Evolutionary conservation across 2,329 filamentous ascomycete species (phyloP).

Genomic region (Stachybotrys elegans): DNA sequence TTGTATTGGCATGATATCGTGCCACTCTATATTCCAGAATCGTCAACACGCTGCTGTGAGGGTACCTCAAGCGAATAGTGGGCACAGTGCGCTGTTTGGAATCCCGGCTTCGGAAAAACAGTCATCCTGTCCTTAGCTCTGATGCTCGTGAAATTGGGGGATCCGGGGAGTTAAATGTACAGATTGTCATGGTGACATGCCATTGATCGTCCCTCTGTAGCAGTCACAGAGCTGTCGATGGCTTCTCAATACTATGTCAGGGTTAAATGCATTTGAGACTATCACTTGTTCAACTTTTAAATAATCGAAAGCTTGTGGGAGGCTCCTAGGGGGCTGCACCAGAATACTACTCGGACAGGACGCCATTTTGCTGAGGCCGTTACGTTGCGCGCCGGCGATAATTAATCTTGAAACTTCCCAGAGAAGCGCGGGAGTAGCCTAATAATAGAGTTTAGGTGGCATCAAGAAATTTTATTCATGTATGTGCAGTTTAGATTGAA

Average conservation of each 20-base stretch:
- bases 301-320: neutral
- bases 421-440: neutral
- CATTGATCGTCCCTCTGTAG: conserved; percentile 1
- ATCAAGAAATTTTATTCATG: neutral
- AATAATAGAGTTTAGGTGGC: neutral
- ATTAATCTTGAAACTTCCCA: neutral
- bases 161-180: neutral
- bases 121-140: neutral
- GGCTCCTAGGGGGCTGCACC: neutral
- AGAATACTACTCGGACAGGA: neutral
- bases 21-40: neutral
- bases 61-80: neutral
- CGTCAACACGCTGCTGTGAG: too few relatives aligned
- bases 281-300: conserved; percentile 1
- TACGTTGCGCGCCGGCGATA: neutral
- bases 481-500: conserved; percentile 2
- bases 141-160: neutral
- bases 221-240: neutral
- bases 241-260: neutral
- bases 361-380: neutral
- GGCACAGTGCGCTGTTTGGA: neutral
- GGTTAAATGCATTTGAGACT: neutral
- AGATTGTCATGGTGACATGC: neutral
- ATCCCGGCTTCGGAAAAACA: conserved; percentile 1
- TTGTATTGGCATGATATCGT: too few relatives aligned